Evolutionary conservation across 176 grass and related monocot species (phyloP), one percentile per base, ranked within the genome.

Genomic region (Phragmites australis): DNA sequence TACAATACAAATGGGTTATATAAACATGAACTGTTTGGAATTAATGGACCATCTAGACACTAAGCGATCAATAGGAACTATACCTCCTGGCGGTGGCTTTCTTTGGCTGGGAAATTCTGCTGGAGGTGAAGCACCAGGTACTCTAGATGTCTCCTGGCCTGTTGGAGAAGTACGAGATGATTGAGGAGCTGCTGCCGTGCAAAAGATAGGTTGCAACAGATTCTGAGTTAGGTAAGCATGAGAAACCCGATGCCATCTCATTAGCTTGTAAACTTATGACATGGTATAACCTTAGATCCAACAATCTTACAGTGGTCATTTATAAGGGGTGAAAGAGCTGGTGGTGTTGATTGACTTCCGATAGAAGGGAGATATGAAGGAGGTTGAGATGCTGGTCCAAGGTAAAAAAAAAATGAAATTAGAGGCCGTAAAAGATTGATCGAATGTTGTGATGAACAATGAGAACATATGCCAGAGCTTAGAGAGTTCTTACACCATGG

Each of bases 1-100:
- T 45, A 59, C 16, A 74, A 67, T 16, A 32, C 19, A 69, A 70
- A 84, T 19, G 19, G 66, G 32, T 77, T 26, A 79, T 41, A 83
- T 32, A 71, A 83, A 44, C 31, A 45, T 42, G 62, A 65, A 66
- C 23, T 27, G 6, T 26, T 73, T 81, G 70, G 25, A 57, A 75
- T 23, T 22, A 58, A 39, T 42, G 34, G 22, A 58, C 34, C 27
- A 80, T 15, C 30, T 66, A 58, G 40, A 66, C 43, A 51, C 18
- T 51, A 74, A 68, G 37, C 60, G 18, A 78, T 30, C 22, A 56
- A 59, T 26, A 44, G 56, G 11, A 83, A 57, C 7, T 32, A 53
- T 68, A 88, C 89, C 86, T 78, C 77, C 76, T 59, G 58, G 71
- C 34, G 40, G 47, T 58, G 70, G 26, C 6, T 70, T 82, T 79